Base-by-base conservation (phyloP, 768 basidiomycete species). In the Psilocybe cubensis region DNA sequence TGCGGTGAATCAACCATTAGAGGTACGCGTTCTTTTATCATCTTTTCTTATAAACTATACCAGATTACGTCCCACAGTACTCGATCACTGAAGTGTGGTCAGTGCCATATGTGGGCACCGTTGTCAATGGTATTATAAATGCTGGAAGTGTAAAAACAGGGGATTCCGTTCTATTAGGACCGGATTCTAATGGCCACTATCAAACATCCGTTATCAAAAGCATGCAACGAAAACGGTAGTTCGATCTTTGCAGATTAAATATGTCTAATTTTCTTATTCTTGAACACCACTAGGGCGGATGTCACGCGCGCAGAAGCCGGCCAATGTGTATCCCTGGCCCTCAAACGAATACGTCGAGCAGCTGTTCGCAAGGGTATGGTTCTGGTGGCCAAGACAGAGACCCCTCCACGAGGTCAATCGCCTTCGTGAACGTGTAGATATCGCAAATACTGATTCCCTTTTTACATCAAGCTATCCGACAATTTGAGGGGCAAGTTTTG, bases 331-430 rank as follows among this genome's bases (percentile, higher is more conserved):
- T 92, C 92, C 7, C 78, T 97, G 52, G 97, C 96, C 3, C 74
- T 99, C 25, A 99, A 98, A 77, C 83, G 93, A 43, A 88, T 97
- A 57, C 82, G 89, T 53, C 78, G 92, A 52, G 82, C 86, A 7
- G 84, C 87, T 20, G 86, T 98, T 8, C 79, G 96, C 57, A 98
- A 98, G 72, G 96, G 96, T 11, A 96, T 96, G 96, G 92, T 97
- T 2, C 76, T 98, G 42, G 87, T 95, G 0, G 85, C 86, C 55
- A 92, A 88, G 71, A 83, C 86, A 2, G 94, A 96, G 10, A 74
- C 74, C 6, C 88, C 85, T 24, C 95, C 95, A 3, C 83, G 82
- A 78, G 90, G 91, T 90, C 64, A 52, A 17, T 29, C 47, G 14
- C 21, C 44, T n/a, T 20, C 27, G 28, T 49, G 10, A 35, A 46